phyloP scores from a whole-genome alignment of 2,329 filamentous ascomycete genomes.

The Aspergillus carbonarius region DNA sequence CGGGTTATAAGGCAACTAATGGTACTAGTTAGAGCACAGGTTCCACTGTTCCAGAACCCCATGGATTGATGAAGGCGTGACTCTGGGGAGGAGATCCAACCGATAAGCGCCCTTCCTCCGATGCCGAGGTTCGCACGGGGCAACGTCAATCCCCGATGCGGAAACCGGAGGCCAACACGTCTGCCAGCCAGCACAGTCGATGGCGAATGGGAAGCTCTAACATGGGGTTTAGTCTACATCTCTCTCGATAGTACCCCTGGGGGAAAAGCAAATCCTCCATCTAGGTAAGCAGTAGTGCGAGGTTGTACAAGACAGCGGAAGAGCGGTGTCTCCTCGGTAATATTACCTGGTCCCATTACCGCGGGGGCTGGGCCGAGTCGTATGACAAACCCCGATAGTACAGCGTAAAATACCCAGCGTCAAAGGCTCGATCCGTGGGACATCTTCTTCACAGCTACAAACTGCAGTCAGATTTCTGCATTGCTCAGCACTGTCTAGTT shows the following conservation, averaged over 20 bases:
- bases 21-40: constrained; percentile 14
- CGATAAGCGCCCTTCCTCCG: constrained; percentile 32
- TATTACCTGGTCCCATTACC: background rate
- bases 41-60: constrained; percentile 31
- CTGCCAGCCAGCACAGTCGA: background rate
- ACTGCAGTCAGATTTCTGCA: background rate
- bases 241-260: background rate
- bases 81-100: constrained; percentile 31
- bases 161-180: background rate
- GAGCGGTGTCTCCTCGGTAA: background rate
- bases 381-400: background rate
- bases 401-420: background rate
- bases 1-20: constrained; percentile 14
- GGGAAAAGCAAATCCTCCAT: background rate
- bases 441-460: background rate
- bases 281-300: background rate
- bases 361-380: background rate
- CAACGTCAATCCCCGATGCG: background rate
- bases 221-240: background rate
- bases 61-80: constrained; percentile 26
- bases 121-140: constrained; percentile 33
- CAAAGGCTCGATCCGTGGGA: background rate
- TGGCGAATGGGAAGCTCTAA: background rate
- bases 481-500: background rate
- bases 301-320: background rate